Percentiles rank a stretch among this genome's conserved stretches.
Evolutionary conservation across 2,329 filamentous ascomycete genomes (phyloP).

Genomic region (Alternaria gaisen): DNA sequence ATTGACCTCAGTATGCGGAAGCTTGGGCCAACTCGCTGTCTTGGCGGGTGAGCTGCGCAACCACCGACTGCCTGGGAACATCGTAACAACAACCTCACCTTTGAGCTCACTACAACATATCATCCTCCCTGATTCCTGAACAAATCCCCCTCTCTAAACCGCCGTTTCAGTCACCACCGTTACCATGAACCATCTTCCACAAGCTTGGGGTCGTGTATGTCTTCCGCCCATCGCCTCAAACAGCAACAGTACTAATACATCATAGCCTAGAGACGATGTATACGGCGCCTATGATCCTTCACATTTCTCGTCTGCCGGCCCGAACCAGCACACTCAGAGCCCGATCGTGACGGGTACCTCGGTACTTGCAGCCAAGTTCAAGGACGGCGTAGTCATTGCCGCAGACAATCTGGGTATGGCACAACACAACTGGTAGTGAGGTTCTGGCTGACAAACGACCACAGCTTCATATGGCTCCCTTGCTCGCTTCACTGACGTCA

Average conservation of each 20-base stretch:
- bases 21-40: conserved; percentile 38
- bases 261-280: conserved; percentile 92
- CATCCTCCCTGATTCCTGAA: conserved; percentile 2
- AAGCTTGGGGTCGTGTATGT: conserved; percentile 72
- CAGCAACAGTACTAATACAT: conserved; percentile 34
- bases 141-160: conserved; percentile 1
- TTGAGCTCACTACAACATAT: conserved; percentile 21
- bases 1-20: conserved; percentile 27
- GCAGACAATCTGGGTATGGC: conserved; percentile 89
- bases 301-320: conserved; percentile 76
- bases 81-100: conserved; percentile 33
- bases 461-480: conserved; percentile 94
- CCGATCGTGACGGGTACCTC: conserved; percentile 97
- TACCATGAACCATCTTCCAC: conserved; percentile 71
- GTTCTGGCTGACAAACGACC: conserved; percentile 16
- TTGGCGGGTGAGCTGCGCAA: conserved; percentile 30
- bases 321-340: conserved; percentile 82
- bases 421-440: not conserved
- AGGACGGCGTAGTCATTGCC: conserved; percentile 93
- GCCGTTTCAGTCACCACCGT: conserved; percentile 3
- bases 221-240: conserved; percentile 18
- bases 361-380: conserved; percentile 94
- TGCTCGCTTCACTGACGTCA: conserved; percentile 95
- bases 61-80: conserved; percentile 42
- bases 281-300: conserved; percentile 93